Percentiles rank a stretch among this genome's conserved stretches.
phyloP scores from a whole-genome alignment of 306 rosid species.

The Acacia confusa region DNA sequence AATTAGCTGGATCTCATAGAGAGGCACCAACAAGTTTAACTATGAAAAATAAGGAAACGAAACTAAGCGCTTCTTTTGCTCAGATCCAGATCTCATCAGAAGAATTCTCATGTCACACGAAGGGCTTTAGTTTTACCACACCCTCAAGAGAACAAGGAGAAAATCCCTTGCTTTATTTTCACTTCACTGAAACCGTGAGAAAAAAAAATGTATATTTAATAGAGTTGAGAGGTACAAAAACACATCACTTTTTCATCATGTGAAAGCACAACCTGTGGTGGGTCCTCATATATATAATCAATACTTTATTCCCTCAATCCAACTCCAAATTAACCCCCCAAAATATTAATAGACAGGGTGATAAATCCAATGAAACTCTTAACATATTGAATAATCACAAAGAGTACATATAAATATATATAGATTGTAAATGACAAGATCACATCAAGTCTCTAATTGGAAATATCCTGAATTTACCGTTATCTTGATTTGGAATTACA shows the following conservation, averaged over 20 bases:
- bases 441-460: no score
- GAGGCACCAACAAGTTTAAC: neutral
- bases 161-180: conserved; percentile 44
- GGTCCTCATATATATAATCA: conserved; percentile 37
- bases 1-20: neutral
- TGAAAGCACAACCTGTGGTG: conserved; percentile 42
- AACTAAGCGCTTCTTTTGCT: neutral
- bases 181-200: conserved; percentile 36
- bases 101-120: neutral
- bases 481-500: no score
- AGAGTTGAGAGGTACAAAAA: conserved; percentile 18
- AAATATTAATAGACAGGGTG: neutral
- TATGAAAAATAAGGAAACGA: neutral
- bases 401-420: no score
- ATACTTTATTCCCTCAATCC: conserved; percentile 48
- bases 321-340: conserved; percentile 16
- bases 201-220: conserved; percentile 16
- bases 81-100: neutral
- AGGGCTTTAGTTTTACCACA: neutral
- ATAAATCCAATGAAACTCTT: no score
- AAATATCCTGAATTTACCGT: no score
- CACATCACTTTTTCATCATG: conserved; percentile 38
- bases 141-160: conserved; percentile 22
- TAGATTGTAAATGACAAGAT: no score
- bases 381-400: no score